Evolutionary conservation across 306 rosid species (phyloP).

Genomic region (Trifolium pratense): DNA sequence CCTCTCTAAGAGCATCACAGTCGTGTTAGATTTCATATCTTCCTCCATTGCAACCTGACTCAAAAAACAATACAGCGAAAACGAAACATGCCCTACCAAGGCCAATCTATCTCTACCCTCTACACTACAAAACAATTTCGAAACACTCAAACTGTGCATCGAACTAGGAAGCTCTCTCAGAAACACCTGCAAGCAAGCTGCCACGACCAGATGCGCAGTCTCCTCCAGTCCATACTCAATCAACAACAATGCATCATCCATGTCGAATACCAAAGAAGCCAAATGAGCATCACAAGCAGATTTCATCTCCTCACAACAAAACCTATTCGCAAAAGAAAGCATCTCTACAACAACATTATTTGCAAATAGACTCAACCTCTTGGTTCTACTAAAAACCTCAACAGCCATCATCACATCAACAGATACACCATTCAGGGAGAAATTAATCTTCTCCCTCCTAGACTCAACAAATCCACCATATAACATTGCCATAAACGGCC

Average conservation of each 20-base stretch:
- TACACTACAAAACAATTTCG: constrained; percentile 66
- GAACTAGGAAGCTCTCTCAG: constrained; percentile 79
- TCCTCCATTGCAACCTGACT: constrained; percentile 87
- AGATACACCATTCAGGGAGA: constrained; percentile 64
- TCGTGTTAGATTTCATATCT: constrained; percentile 72
- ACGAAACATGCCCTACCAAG: constrained; percentile 65
- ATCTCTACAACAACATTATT: constrained; percentile 59
- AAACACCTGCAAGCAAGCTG: constrained; percentile 88
- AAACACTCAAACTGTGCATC: constrained; percentile 51
- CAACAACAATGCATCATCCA: constrained; percentile 66
- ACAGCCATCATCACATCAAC: constrained; percentile 70
- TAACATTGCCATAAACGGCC: constrained; percentile 73
- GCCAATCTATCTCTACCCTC: constrained; percentile 75
- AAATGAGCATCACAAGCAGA: constrained; percentile 69
- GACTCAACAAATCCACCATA: constrained; percentile 73
- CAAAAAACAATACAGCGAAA: constrained; percentile 70
- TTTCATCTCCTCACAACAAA: constrained; percentile 88
- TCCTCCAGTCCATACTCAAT: constrained; percentile 85
- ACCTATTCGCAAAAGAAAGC: constrained; percentile 68
- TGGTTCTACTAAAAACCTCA: constrained; percentile 75
- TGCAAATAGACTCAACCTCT: constrained; percentile 52
- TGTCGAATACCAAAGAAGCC: constrained; percentile 65
- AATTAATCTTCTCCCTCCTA: constrained; percentile 71
- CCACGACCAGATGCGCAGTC: constrained; percentile 68
- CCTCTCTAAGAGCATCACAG: constrained; percentile 86